Base-by-base conservation (phyloP, 2,329 filamentous ascomycete species). In the Cytospora mali region DNA sequence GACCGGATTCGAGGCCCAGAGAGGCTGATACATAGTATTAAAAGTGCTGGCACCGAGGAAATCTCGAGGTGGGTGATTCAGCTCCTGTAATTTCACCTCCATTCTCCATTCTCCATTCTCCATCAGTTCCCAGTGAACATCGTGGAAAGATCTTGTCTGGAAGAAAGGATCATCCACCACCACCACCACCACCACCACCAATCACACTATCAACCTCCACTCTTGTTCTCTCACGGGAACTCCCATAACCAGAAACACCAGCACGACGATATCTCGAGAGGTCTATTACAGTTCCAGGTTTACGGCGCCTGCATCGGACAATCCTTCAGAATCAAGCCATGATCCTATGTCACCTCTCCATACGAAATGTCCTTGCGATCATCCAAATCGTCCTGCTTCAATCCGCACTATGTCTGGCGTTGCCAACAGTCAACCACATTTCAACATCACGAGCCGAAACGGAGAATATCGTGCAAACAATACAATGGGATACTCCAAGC, bases 271-370 rank as follows among this genome's bases (percentile, higher is more conserved):
- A 7, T 25, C 16, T 3, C 27, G 2, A 27, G 27, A 25, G n/a
- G 4, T 14, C 14, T 27, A 48, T 10, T 10, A 13, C 7, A 21
- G 14, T 21, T 9, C 18, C 18, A 25, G 11, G 6, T 7, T 21
- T 4, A 33, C 28, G 16, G 13, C 21, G 3, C 13, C 9, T 4
- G 7, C 23, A 4, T 11, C 23, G 23, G 35, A 21, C 28, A n/a
- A 11, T 21, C 21, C 25, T 14, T 13, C 58, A 9, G 13, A 1
- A 54, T 31, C 16, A 35, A 49, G 54, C 6, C 39, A 60, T 60
- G 58, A 48, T 60, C 52, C 39, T 35, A 48, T 54, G 50, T 55
- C 58, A 54, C 28, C 58, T 49, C 28, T 54, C 51, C 10, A 35
- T 49, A 54, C 50, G 50, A 28, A 54, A 60, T 60, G 58, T 60